Evolutionary conservation across 768 basidiomycete genomes (phyloP).

Genomic region (Albatrellus ellisii): DNA sequence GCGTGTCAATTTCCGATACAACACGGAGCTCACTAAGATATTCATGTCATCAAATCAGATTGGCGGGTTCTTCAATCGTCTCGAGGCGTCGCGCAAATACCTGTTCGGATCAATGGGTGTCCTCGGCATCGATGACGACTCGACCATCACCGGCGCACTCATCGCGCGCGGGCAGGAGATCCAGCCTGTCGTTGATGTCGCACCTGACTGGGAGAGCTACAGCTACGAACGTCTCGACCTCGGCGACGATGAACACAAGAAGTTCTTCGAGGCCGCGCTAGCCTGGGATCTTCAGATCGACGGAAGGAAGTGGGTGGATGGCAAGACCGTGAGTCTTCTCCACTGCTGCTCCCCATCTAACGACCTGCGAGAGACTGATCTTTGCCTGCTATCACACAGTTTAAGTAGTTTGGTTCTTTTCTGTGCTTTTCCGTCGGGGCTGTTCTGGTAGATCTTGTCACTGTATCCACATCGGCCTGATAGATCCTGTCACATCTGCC

Average conservation of each 20-base stretch:
- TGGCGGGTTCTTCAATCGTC: conserved; percentile 93
- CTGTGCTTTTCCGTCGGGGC: no score
- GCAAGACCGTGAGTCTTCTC: conserved; percentile 63
- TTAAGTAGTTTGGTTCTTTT: no score
- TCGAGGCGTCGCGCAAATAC: conserved; percentile 95
- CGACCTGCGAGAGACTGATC: no score
- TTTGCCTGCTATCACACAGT: no score
- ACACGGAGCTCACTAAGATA: conserved; percentile 77
- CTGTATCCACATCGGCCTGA: no score
- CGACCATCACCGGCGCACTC: conserved; percentile 68
- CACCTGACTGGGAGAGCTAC: conserved; percentile 92
- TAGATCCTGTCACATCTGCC: no score
- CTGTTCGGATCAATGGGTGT: conserved; percentile 91
- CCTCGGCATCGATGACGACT: conserved; percentile 67
- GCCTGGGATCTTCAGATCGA: conserved; percentile 89
- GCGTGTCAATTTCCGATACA: conserved; percentile 96
- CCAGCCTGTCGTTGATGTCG: conserved; percentile 58
- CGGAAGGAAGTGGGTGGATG: conserved; percentile 86
- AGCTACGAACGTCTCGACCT: conserved; percentile 67
- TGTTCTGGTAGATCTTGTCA: no score
- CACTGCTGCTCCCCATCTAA: no score
- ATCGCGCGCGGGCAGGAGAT: conserved; percentile 74
- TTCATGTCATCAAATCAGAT: conserved; percentile 96
- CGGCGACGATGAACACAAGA: conserved; percentile 60
- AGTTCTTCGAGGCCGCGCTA: conserved; percentile 84